These are phyloP conservation scores for Iberis pinnata DNA, from an alignment of 345 rosid species.

Conservation along the genomic window DNA sequence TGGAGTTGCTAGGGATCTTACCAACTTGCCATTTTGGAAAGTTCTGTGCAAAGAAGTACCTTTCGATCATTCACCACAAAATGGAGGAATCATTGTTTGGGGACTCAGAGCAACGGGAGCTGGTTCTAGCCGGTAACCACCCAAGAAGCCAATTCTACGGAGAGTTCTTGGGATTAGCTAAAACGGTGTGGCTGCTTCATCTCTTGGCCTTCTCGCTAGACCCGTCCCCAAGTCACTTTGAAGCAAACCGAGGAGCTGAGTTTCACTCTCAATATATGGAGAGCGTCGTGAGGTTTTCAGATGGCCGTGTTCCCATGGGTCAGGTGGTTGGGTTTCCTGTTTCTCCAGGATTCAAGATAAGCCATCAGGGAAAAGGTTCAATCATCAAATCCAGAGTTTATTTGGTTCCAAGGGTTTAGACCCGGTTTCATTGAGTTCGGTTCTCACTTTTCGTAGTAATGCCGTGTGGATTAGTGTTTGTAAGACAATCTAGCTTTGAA, in stretches of 20 bases:
- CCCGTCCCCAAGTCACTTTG: conserved; percentile 74
- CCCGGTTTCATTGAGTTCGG: conserved; percentile 4
- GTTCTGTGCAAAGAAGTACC: conserved; percentile 77
- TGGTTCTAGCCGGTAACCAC: conserved; percentile 61
- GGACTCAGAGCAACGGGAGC: conserved; percentile 56
- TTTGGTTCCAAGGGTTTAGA: conserved; percentile 43
- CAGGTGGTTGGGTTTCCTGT: conserved; percentile 78
- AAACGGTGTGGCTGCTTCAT: conserved; percentile 89
- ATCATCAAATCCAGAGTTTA: conserved; percentile 83
- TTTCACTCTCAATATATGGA: conserved; percentile 83
- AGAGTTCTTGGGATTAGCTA: conserved; percentile 71
- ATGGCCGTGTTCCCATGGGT: conserved; percentile 59
- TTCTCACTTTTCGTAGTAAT: conserved; percentile 11
- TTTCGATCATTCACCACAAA: conserved; percentile 75
- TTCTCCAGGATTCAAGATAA: conserved; percentile 83
- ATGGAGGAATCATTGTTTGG: conserved; percentile 97
- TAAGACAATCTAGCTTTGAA: conserved; percentile 14
- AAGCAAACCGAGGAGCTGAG: conserved; percentile 72
- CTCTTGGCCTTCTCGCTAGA: conserved; percentile 87
- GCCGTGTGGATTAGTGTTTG: background rate
- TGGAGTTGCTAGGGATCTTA: conserved; percentile 77
- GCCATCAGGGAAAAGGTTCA: conserved; percentile 46
- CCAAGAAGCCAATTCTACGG: conserved; percentile 79
- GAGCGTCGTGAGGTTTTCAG: conserved; percentile 56
- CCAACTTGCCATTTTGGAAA: conserved; percentile 86